phyloP scores from a whole-genome alignment of 331 rosid genomes.

The Cydonia oblonga region DNA sequence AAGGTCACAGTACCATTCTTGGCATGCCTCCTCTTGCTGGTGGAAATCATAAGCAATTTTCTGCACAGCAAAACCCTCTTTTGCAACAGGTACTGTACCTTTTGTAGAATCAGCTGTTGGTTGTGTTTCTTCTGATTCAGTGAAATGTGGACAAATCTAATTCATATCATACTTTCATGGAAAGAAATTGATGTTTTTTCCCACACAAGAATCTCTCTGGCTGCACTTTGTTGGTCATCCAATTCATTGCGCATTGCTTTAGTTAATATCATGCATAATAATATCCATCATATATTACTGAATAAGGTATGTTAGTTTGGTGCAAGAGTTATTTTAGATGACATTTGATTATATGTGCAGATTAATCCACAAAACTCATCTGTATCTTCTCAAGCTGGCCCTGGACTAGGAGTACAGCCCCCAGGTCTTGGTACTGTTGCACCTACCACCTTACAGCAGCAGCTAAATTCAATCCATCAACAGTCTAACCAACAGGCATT shows the following conservation, averaged over 20 bases:
- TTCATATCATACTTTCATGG: background rate
- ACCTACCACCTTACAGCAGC: constrained; percentile 59
- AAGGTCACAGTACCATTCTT: constrained; percentile 67
- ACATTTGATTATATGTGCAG: constrained; percentile 39
- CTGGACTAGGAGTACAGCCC: constrained; percentile 70
- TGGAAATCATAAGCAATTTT: constrained; percentile 74
- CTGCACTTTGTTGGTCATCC: background rate
- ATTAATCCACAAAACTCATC: constrained; percentile 61
- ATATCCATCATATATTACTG: background rate
- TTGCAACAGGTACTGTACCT: constrained; percentile 59
- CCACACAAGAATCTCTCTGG: background rate
- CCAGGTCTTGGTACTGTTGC: constrained; percentile 53
- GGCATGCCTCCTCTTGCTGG: constrained; percentile 68
- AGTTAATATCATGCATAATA: background rate
- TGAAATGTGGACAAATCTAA: background rate
- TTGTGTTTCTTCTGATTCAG: background rate
- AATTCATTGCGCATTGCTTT: background rate
- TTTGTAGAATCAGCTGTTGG: background rate
- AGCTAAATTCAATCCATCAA: constrained; percentile 52
- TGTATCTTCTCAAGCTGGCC: constrained; percentile 64
- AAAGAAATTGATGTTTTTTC: background rate
- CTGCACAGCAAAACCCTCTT: constrained; percentile 73
- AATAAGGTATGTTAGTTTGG: background rate
- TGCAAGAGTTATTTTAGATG: background rate
- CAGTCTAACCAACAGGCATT: constrained; percentile 59